Evolutionary conservation across 441 rosid species (phyloP), one percentile per base, ranked within the genome.

Genomic region (Bruguiera hainesii): DNA sequence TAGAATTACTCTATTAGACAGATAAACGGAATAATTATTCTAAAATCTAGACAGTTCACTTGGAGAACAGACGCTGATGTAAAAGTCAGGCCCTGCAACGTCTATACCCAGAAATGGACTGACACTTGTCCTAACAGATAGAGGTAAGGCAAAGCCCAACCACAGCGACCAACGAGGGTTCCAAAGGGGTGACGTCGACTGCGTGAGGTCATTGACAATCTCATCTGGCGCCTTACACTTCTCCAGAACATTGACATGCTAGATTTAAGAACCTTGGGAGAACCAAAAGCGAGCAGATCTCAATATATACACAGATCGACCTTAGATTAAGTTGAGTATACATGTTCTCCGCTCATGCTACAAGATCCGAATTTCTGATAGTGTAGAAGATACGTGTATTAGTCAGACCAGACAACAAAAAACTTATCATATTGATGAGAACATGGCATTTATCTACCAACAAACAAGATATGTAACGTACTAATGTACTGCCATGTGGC

Each of bases 81-180:
- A 31, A 78, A 75, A 9, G 26, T 52, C 37, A 61, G 53, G 56
- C 51, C 71, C 2, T 84, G 84, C 82, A 80, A 74, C 51, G 76
- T 83, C 67, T 82, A 75, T 70, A 53, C 79, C 86, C 16, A 72
- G 71, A 63, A 87, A 80, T 9, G 86, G 91, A 72, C 87, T 85
- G 66, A 76, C 78, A 33, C 87, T 87, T 33, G 55, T 3, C n/a
- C 66, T 69, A 31, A 68, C 70, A n/a, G 70, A 64, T 7, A 2
- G 2, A 4, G 73, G 81, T n/a, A 56, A 68, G 8, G 73, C 79
- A 1, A 75, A 66, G 57, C 81, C 77, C 18, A 53, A 46, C 35
- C 71, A 72, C 39, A 59, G 29, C 8, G 49, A 16, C 0, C 70
- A 70, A 35, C 80, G 74, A 58, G 37, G 39, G 52, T 76, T 78